A percentile compares a stretch with the other conserved stretches of the same genome.
Conservation (phyloP, 129 eudicot genomes). For the Kitagawia praeruptora region DNA sequence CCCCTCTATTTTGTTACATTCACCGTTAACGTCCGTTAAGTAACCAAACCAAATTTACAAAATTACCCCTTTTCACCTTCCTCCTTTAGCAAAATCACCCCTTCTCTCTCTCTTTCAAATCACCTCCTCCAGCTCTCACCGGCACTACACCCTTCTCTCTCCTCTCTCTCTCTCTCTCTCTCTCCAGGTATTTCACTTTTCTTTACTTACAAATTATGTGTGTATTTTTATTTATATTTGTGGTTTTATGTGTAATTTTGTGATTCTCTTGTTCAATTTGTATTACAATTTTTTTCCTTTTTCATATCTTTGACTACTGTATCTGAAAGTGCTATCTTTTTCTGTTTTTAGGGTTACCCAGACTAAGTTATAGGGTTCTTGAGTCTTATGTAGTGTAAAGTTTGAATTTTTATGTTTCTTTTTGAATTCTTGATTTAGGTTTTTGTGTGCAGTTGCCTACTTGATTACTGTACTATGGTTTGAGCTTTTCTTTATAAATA, state of each 20-base stretch:
- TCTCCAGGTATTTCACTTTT: neutral
- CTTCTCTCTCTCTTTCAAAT: neutral
- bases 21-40: neutral
- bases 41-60: neutral
- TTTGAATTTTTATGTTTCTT: neutral
- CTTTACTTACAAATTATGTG: neutral
- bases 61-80: neutral
- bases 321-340: neutral
- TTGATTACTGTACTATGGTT: neutral
- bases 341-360: neutral
- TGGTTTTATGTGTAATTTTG: neutral
- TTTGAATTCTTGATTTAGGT: neutral
- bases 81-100: neutral
- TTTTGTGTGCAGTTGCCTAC: neutral
- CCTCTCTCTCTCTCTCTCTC: neutral
- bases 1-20: neutral
- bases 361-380: neutral
- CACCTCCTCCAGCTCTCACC: constrained; percentile 2
- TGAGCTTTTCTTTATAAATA: neutral
- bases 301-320: neutral
- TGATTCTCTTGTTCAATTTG: neutral
- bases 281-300: neutral
- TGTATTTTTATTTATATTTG: neutral
- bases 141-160: neutral
- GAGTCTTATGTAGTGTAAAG: neutral